Base-by-base conservation (phyloP, 345 rosid genomes). In the Brassica juncea region DNA sequence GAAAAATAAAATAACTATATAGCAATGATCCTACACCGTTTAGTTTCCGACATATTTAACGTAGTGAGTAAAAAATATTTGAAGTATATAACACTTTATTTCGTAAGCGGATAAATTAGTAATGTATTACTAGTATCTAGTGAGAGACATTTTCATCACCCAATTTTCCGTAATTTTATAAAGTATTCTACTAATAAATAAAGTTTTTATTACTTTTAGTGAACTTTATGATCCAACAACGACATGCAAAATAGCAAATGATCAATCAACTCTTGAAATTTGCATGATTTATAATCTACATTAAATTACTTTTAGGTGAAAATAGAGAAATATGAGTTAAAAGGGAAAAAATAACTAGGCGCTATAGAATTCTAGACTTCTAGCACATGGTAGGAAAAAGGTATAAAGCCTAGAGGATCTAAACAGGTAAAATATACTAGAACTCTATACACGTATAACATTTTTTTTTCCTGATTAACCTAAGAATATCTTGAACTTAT, bases 361-460 rank as follows among this genome's bases (percentile, higher is more conserved):
- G 12, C 14, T 8, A 57, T 57, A 57, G 12, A 57, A 19, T 57
- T 57, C 62, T 57, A 57, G 5, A 21, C 8, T 57, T 57, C 62
- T 57, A 57, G 62, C 28, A 57, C 70, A 10, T 30, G 6, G 5
- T 21, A 37, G 31, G 44, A 0, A 11, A 3, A 6, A 44, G 2
- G 11, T 30, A 8, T 35, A 60, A 15, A 30, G 10, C 23, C 42
- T n/a, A n/a, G 57, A 72, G 42, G 28, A 61, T 49, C 57, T 34
- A 11, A 44, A 44, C 52, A 44, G 12, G 52, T 44, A 44, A 11
- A 44, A 23, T 16, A 15, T 57, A 60, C 3, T 39, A 37, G 21
- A 63, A 63, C 34, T 63, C 5, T 54, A 66, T 71, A 70, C 70
- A 64, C 63, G 63, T 63, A 31, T 0, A 14, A n/a, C n/a, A 52